Evolutionary conservation across 208 protist genomes (phyloP), one percentile per base, ranked within the genome.

Genomic region (Trypanosoma grayi): DNA sequence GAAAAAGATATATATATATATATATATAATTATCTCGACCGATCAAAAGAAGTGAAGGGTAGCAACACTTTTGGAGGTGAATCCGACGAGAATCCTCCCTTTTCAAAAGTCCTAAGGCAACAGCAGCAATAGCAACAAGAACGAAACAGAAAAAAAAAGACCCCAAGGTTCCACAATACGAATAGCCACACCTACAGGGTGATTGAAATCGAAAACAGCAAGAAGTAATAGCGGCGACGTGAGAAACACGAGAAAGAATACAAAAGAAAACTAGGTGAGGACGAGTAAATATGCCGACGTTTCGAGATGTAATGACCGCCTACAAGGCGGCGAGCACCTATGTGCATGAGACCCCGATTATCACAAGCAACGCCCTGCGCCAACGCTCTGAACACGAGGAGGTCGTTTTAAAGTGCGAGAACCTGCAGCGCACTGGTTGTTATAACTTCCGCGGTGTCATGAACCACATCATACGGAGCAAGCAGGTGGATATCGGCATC

Each of bases 381-480:
- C 34, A 53, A 48, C 61, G 70, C 43, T 85, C 81, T 2, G 64
- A 63, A 20, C 78, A 88, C 54, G 63, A 92, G 59, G 66, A 71
- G 9, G 71, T 92, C 31, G 34, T 83, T 16, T 69, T 88, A 36
- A 92, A 92, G 61, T 92, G 85, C 41, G 81, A 87, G 68, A 92
- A 88, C 57, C 64, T 88, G 59, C 81, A 92, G 64, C 85, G 85
- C 71, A 85, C 81, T 10, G 85, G 85, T 37, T 83, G 75, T 66
- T 92, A 86, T 44, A 76, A 86, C 61, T 47, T 88, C 24, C 81
- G 81, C 25, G 85, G 85, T 22, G 79, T 77, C 60, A 82, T 86
- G 34, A 83, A 88, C 66, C 67, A 77, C 58, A 76, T 92, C 2
- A 88, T 92, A n/a, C 68, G 72, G 7, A 73, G 70, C 11, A 92